Conservation (phyloP, 208 protist species). For the Leptomonas pyrrhocoris region DNA sequence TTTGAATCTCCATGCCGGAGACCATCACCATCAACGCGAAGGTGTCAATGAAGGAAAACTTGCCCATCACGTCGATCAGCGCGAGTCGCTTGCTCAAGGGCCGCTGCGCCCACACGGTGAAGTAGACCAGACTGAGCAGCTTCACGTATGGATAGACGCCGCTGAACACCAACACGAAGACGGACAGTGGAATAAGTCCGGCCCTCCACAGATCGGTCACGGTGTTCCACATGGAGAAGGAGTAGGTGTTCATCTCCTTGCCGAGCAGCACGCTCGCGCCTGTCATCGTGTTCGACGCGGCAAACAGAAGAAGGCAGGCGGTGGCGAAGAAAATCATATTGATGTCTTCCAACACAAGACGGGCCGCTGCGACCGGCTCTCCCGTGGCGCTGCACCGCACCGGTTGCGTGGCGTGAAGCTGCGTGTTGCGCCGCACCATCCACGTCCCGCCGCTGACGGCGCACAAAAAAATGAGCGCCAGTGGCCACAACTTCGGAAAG, state of each 20-base stretch:
- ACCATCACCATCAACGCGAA: conserved; percentile 94
- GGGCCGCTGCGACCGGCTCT: conserved; percentile 20
- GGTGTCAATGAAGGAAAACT: conserved; percentile 94
- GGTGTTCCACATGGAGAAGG: conserved; percentile 85
- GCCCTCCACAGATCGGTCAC: conserved; percentile 89
- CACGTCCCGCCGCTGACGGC: neutral
- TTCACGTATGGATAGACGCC: conserved; percentile 95
- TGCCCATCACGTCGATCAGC: conserved; percentile 89
- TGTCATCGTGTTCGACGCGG: conserved; percentile 63
- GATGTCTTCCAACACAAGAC: conserved; percentile 54
- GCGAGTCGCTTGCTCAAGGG: conserved; percentile 51
- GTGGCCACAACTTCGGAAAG: conserved; percentile 3
- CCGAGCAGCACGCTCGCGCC: conserved; percentile 57
- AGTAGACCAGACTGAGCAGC: conserved; percentile 76
- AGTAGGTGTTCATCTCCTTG: conserved; percentile 52
- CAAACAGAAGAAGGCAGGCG: conserved; percentile 37
- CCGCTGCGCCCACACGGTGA: conserved; percentile 50
- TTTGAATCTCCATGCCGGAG: conserved; percentile 70
- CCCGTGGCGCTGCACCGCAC: conserved; percentile 18
- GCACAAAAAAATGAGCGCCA: conserved; percentile 1
- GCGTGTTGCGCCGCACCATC: conserved; percentile 24
- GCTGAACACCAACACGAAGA: conserved; percentile 93
- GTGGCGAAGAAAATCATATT: conserved; percentile 36
- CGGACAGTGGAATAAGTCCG: conserved; percentile 72
- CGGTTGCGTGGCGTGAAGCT: conserved; percentile 18